These are phyloP conservation scores for Trichoderma guizhouense DNA, from an alignment of 2,329 filamentous ascomycete genomes.

Conservation along the genomic window DNA sequence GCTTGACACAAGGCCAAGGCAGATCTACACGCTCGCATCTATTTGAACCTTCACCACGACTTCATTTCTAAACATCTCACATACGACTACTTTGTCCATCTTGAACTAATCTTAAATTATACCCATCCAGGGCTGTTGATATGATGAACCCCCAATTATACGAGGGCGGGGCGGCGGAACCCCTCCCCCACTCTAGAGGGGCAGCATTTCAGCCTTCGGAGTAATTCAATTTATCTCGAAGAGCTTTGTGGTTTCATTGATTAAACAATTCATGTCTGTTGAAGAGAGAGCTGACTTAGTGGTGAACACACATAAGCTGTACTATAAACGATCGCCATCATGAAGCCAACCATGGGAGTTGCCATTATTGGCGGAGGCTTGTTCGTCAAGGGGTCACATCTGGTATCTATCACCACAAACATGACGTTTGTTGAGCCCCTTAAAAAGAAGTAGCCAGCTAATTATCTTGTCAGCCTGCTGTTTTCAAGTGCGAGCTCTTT, in stretches of 20 bases:
- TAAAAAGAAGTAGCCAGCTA: not conserved
- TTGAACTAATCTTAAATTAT: not conserved
- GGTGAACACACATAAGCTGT: not conserved
- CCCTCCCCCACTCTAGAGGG: conserved; percentile 9
- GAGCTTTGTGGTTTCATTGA: not conserved
- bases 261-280: not conserved
- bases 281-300: not conserved
- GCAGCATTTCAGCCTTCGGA: not conserved
- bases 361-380: conserved; percentile 63
- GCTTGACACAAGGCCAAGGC: not conserved
- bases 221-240: not conserved
- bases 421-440: not conserved
- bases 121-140: not conserved
- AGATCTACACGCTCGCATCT: not conserved
- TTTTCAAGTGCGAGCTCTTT: conserved; percentile 49
- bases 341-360: conserved; percentile 41
- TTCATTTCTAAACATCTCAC: not conserved
- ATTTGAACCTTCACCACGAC: not conserved
- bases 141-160: not conserved
- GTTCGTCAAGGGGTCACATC: conserved; percentile 57
- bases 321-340: not conserved
- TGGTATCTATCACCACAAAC: conserved; percentile 34
- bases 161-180: conserved; percentile 7
- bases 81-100: not conserved
- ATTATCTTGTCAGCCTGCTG: conserved; percentile 46